A percentile compares a stretch with the other conserved stretches of the same genome.
Evolutionary conservation across 768 basidiomycete genomes (phyloP).

Genomic region (Boletus tomentosulus): DNA sequence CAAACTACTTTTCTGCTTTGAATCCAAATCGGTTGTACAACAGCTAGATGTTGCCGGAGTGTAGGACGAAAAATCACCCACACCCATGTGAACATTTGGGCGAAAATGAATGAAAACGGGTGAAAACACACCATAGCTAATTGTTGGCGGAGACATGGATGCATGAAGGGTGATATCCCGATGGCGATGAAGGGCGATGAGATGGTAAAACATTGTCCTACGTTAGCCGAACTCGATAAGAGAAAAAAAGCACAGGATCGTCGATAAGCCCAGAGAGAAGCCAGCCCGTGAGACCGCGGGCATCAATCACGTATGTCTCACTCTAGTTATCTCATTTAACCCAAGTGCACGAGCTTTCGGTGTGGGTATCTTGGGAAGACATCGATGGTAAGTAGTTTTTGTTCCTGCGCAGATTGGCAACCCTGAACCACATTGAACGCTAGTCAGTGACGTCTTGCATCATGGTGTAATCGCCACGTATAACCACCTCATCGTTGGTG

Average conservation of each 20-base stretch:
- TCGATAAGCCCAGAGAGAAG: slow-evolving; percentile 52
- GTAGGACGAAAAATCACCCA: neutral
- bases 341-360: slow-evolving; percentile 70
- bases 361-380: slow-evolving; percentile 69
- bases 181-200: slow-evolving; percentile 65
- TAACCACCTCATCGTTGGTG: slow-evolving; percentile 66
- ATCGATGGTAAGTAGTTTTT: slow-evolving; percentile 53
- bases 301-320: slow-evolving; percentile 55
- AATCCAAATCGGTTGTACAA: slow-evolving; percentile 85
- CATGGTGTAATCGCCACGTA: slow-evolving; percentile 73
- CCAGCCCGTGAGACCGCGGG: slow-evolving; percentile 35
- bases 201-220: slow-evolving; percentile 75
- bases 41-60: slow-evolving; percentile 38
- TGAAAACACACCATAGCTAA: slow-evolving; percentile 58
- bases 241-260: slow-evolving; percentile 35
- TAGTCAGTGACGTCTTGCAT: slow-evolving; percentile 69
- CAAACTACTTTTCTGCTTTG: slow-evolving; percentile 81
- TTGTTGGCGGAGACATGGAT: slow-evolving; percentile 75
- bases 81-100: neutral
- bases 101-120: neutral
- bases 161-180: slow-evolving; percentile 63
- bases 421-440: neutral
- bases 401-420: neutral
- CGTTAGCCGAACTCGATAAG: neutral
- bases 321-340: slow-evolving; percentile 46